Percentiles rank a stretch among this genome's conserved stretches.
Conservation (phyloP, 2,329 filamentous ascomycete species). For the Curvularia verruculosa region DNA sequence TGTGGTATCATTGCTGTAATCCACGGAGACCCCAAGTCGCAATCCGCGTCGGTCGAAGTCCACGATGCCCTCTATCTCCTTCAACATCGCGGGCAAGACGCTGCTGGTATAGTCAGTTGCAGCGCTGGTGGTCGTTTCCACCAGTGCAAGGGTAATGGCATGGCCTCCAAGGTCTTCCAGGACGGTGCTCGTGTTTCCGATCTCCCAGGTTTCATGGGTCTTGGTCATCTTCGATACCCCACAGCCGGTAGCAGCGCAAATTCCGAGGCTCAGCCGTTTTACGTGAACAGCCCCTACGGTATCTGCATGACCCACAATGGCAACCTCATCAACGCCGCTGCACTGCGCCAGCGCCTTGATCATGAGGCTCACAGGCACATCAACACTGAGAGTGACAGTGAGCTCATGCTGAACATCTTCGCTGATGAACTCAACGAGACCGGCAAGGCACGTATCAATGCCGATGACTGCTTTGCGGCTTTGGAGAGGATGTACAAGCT, state of each 20-base stretch:
- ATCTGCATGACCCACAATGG: slow-evolving; percentile 85
- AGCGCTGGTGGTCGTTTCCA: slow-evolving; percentile 78
- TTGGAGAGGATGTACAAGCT: slow-evolving; percentile 73
- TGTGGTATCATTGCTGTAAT: slow-evolving; percentile 60
- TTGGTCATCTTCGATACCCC: slow-evolving; percentile 86
- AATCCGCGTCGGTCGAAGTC: slow-evolving; percentile 52
- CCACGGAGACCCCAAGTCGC: slow-evolving; percentile 50
- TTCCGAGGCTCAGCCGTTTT: slow-evolving; percentile 90
- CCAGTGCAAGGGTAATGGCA: slow-evolving; percentile 88
- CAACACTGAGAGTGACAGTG: slow-evolving; percentile 88
- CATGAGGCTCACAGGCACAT: slow-evolving; percentile 81
- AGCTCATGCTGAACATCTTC: slow-evolving; percentile 87
- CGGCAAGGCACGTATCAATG: slow-evolving; percentile 79
- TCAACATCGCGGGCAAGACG: slow-evolving; percentile 79
- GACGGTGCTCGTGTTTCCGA: slow-evolving; percentile 76
- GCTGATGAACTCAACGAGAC: slow-evolving; percentile 81
- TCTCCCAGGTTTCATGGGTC: slow-evolving; percentile 83
- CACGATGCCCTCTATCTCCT: slow-evolving; percentile 51
- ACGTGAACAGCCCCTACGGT: slow-evolving; percentile 84
- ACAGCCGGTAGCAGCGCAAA: slow-evolving; percentile 85
- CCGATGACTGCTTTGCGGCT: slow-evolving; percentile 75
- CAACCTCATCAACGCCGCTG: slow-evolving; percentile 80
- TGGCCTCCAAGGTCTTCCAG: slow-evolving; percentile 83
- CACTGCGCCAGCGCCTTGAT: slow-evolving; percentile 74
- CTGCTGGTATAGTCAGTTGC: slow-evolving; percentile 80